Evolutionary conservation across 2,329 filamentous ascomycete species (phyloP).

Genomic region (Trichoderma atroviride): DNA sequence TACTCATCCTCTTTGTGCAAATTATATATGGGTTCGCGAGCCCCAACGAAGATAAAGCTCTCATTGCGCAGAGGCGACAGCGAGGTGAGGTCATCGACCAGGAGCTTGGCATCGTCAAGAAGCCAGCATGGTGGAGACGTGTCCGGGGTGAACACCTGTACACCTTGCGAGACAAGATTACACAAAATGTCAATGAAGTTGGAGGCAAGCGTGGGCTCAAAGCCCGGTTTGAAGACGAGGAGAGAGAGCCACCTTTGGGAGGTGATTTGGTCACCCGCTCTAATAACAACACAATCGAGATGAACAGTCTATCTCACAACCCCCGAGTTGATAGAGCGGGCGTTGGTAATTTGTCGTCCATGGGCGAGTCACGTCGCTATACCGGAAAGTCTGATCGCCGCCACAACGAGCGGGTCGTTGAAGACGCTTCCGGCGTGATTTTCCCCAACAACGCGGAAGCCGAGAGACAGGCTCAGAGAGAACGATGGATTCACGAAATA

Average conservation of each 20-base stretch:
- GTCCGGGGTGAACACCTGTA: conserved; percentile 49
- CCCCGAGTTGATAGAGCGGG: conserved; percentile 40
- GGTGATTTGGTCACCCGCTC: conserved; percentile 33
- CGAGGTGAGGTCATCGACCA: conserved; percentile 59
- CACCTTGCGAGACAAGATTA: conserved; percentile 55
- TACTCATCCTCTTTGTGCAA: conserved; percentile 61
- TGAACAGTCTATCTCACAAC: conserved; percentile 39
- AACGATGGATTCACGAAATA: conserved; percentile 44
- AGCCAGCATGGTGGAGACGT: conserved; percentile 69
- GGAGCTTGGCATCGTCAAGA: conserved; percentile 62
- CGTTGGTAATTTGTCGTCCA: conserved; percentile 33
- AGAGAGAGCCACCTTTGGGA: conserved; percentile 36
- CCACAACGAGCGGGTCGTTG: conserved; percentile 48
- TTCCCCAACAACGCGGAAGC: conserved; percentile 49
- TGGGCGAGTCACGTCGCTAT: conserved; percentile 38
- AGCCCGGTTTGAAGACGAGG: conserved; percentile 44
- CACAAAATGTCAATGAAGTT: conserved; percentile 58
- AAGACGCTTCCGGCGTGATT: conserved; percentile 49
- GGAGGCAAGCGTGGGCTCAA: conserved; percentile 52
- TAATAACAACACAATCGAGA: conserved; percentile 44
- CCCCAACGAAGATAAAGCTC: conserved; percentile 69
- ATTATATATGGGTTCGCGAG: conserved; percentile 60
- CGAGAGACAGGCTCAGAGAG: conserved; percentile 37
- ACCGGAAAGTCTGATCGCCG: conserved; percentile 49
- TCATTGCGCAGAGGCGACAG: conserved; percentile 64